Base-by-base conservation (phyloP, 257 asterid species). In the Solanum lignicaule region DNA sequence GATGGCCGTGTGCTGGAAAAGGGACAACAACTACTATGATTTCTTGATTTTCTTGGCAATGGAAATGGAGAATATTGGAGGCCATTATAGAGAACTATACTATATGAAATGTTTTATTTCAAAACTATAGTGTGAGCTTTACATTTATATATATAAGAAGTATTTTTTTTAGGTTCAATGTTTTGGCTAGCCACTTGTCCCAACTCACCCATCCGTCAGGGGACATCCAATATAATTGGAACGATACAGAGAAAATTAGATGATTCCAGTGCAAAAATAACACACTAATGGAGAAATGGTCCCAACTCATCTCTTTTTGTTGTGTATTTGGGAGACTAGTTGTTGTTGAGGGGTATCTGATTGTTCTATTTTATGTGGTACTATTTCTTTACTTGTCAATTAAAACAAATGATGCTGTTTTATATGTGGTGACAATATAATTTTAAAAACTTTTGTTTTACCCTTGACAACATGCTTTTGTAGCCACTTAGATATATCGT, bases 1-100 rank as follows among this genome's bases (percentile, higher is more conserved):
- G 96, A 72, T 95, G 98, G 46, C 98, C 95, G 38, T 95, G 98
- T 29, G 93, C 93, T 12, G 98, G 97, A 87, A 95, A 92, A 23
- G 98, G 94, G 39, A 94, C 95, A 93, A 95, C 92, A 1, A 94
- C 91, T 33, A 95, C 95, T 7, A 72, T 89, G 21, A 92, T 91
- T 5, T 93, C 90, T 12, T 81, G 6, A 48, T 81, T 15, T 4
- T 25, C 8, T 78, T 41, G n/a, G 62, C 58, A 2, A 39, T 76
- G 58, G 58, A 76, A 76, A 76, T 76, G 55, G 55, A 76, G 83
- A 74, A 21, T 9, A 66, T 43, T 81, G 43, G 69, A 48, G 5
- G 68, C 41, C 85, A 81, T 81, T 48, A 11, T 73, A 14, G 13
- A 25, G 23, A 46, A 27, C 39, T 43, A 18, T 9, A 46, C 66